Evolutionary conservation across 2,329 filamentous ascomycete genomes (phyloP).

Genomic region (Tolypocladium nubicola): DNA sequence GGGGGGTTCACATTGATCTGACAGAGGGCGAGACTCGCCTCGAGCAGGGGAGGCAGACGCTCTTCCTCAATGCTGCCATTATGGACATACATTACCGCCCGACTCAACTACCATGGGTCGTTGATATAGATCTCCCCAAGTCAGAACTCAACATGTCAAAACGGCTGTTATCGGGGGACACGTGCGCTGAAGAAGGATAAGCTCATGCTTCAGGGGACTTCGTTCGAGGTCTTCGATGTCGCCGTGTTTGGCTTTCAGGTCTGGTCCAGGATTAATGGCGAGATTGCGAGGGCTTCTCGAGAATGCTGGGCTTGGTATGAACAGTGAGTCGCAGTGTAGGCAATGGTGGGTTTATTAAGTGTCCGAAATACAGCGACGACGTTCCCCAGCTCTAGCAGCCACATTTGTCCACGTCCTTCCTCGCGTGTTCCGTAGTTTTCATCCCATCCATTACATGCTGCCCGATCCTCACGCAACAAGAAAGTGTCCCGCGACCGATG

Average conservation of each 20-base stretch:
- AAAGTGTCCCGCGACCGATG: neutral
- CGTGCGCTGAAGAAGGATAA: too few relatives aligned
- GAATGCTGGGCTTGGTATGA: neutral
- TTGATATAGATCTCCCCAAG: slow-evolving; percentile 33
- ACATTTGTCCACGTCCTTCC: neutral
- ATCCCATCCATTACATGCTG: slow-evolving; percentile 1
- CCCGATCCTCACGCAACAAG: neutral
- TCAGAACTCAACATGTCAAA: neutral
- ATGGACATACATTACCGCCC: slow-evolving; percentile 30
- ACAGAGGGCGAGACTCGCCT: slow-evolving; percentile 16
- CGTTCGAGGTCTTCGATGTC: neutral
- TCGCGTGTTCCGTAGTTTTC: neutral
- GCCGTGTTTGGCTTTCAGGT: neutral
- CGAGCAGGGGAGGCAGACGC: slow-evolving; percentile 32
- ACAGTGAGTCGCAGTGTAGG: neutral
- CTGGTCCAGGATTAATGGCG: neutral
- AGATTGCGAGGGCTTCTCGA: neutral
- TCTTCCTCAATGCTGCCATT: slow-evolving; percentile 51
- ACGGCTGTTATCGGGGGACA: neutral
- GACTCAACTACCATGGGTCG: slow-evolving; percentile 40
- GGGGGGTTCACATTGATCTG: slow-evolving; percentile 27
- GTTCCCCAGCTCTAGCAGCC: neutral
- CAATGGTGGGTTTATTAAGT: neutral
- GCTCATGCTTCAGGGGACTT: too few relatives aligned
- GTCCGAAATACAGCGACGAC: neutral